Evolutionary conservation across 1,139 yeast species (phyloP), one percentile per base, ranked within the genome.

Genomic region (Diutina scorzettiae): DNA sequence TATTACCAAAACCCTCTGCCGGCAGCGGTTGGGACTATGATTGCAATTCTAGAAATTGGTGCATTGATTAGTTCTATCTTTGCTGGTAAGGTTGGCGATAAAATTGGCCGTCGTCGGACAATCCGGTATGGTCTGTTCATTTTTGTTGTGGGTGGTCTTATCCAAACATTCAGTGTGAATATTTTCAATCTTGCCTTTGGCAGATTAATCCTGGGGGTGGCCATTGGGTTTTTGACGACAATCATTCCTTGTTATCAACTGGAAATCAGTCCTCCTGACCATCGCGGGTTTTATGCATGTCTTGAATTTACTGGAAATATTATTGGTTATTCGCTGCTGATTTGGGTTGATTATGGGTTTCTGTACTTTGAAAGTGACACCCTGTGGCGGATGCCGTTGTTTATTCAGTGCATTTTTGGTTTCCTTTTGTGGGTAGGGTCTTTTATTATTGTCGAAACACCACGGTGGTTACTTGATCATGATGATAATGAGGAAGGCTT

Each of bases 161-260:
- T 86, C 42, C 96, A 87, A 60, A 72, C 93, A 0, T 58, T 69
- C 31, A 63, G 86, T 1, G 56, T 59, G 14, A 66, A 62, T 42
- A 70, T 80, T 57, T 33, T 53, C 18, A 58, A 69, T 41, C 66
- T 87, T 58, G 76, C 84, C 24, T 46, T 75, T 29, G 96, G 96
- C 1, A 70, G 97, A 50, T 70, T 86, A 40, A 70, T 87, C 36
- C 76, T 89, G 39, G 96, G 96, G 55, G 52, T 87, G 30, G 96
- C 95, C 14, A 89, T 89, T 40, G 97, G 96, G 11, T 71, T 85
- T 54, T 68, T 89, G 44, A 81, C 94, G n/a, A 85, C 95, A 5
- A 85, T 87, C 43, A 93, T 91, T n/a, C 96, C 97, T 0, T 85
- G 91, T 41, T 89, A 86, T 59, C 96, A 87, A 62, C 76, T 86